Evolutionary conservation across 2,329 filamentous ascomycete genomes (phyloP).

Genomic region (Aspergillus sp.): DNA sequence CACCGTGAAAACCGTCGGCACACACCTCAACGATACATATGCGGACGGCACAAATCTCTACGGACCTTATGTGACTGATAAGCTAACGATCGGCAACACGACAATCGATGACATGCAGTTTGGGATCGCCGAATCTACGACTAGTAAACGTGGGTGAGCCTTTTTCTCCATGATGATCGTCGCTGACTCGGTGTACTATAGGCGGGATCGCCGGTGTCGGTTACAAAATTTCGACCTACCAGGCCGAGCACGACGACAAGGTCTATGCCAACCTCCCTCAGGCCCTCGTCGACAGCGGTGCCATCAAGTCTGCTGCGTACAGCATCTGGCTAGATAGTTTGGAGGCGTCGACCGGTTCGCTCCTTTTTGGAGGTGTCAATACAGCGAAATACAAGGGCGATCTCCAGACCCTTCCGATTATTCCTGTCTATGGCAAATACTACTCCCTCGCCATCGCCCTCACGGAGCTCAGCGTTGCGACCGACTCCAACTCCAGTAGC

Average conservation of each 20-base stretch:
- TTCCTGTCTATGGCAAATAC: conserved; percentile 51
- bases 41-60: conserved; percentile 72
- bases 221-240: conserved; percentile 64
- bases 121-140: conserved; percentile 11
- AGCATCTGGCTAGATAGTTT: conserved; percentile 73
- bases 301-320: conserved; percentile 67
- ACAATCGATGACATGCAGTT: conserved; percentile 15
- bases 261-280: conserved; percentile 62
- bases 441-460: conserved; percentile 68
- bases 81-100: conserved; percentile 10
- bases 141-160: conserved; percentile 49
- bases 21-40: conserved; percentile 79
- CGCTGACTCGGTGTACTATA: not conserved
- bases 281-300: conserved; percentile 59
- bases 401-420: conserved; percentile 66
- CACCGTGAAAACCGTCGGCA: conserved; percentile 69
- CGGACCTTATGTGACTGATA: conserved; percentile 67
- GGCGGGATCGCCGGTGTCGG: conserved; percentile 75
- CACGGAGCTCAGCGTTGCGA: conserved; percentile 51
- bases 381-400: conserved; percentile 60
- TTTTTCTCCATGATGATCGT: conserved; percentile 54
- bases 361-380: conserved; percentile 73
- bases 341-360: conserved; percentile 60
- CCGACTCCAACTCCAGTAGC: conserved; percentile 15
- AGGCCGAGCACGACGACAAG: conserved; percentile 52